These are phyloP conservation scores for Hyphodiscus hymeniophilus DNA, from an alignment of 495 filamentous ascomycete genomes.

Conservation along the genomic window DNA sequence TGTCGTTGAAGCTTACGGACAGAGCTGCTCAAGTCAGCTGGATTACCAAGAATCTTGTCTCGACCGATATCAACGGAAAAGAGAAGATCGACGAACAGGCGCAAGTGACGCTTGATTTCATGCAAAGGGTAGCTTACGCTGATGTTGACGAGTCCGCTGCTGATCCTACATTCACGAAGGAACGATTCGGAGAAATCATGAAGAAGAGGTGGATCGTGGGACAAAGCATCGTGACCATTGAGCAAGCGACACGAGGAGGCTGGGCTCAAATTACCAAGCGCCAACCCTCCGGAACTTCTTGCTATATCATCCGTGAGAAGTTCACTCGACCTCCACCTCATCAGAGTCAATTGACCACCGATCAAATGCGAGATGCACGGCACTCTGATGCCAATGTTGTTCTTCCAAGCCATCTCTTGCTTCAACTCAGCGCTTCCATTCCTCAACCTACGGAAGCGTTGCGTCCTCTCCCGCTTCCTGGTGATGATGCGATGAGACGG, in stretches of 20 bases:
- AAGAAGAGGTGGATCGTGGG: constrained; percentile 83
- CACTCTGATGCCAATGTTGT: constrained; percentile 39
- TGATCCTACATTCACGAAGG: constrained; percentile 52
- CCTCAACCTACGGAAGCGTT: constrained; percentile 48
- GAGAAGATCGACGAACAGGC: constrained; percentile 84
- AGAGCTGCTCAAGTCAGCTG: constrained; percentile 76
- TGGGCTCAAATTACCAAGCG: constrained; percentile 74
- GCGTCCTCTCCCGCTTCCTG: constrained; percentile 71
- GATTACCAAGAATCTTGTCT: constrained; percentile 84
- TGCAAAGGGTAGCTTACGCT: constrained; percentile 84
- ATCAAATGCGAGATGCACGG: constrained; percentile 35
- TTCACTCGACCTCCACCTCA: constrained; percentile 60
- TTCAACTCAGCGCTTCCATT: constrained; percentile 70
- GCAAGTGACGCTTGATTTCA: constrained; percentile 88
- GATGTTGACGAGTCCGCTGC: constrained; percentile 66
- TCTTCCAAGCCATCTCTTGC: constrained; percentile 75
- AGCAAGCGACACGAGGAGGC: constrained; percentile 66
- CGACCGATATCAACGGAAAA: constrained; percentile 60
- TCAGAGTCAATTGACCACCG: constrained; percentile 47
- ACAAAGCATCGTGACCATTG: constrained; percentile 77
- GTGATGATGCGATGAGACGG: constrained; percentile 70
- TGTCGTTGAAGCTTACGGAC: constrained; percentile 76
- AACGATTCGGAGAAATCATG: constrained; percentile 56
- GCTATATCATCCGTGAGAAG: constrained; percentile 63
- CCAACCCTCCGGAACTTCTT: constrained; percentile 78